Base-by-base conservation (phyloP, 768 basidiomycete species). In the Kwoniella sp. region DNA sequence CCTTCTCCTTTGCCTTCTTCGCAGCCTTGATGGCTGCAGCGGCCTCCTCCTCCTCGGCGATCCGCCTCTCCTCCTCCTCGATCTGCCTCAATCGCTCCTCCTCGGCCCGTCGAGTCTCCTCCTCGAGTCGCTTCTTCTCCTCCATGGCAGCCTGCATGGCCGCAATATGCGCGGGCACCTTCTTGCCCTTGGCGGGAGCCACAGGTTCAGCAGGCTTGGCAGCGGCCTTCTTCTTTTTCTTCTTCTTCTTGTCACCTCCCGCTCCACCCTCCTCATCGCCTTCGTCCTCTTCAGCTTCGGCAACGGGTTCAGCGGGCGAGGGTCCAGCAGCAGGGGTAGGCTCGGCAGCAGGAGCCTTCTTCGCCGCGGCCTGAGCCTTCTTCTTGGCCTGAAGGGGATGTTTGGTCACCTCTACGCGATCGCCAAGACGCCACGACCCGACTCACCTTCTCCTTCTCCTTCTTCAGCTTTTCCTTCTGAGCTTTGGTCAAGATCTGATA, bases 401-500 rank as follows among this genome's bases (percentile, higher is more conserved):
- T 47, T 42, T 19, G 0, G 27, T 36, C 27, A 32, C 33, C 6
- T 43, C 15, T 25, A 43, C 5, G 19, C 8, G 5, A 26, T 17
- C 2, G 12, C 3, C 23, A 9, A 28, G 12, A 15, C 20, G 4
- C 10, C 23, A 20, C 7, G 3, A 20, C 10, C 5, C 20, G 43
- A 38, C 66, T 41, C 29, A 85, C 90, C 85, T 95, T 95, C 78
- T 95, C 91, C 45, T 84, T 83, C 76, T 96, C 92, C 77, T 96
- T 98, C 82, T 98, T 96, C 56, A 93, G 78, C 71, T 85, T 71
- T 73, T 96, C 92, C 77, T 96, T 96, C 79, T 98, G 89, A 73
- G 93, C 95, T 78, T 96, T 96, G 15, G 86, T 84, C 29, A 95
- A 75, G 27, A 93, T 70, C 75, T 85, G 84, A 17, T 9, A 37